Conservation (phyloP, 495 filamentous ascomycete species). For the Lophiotrema nucula region DNA sequence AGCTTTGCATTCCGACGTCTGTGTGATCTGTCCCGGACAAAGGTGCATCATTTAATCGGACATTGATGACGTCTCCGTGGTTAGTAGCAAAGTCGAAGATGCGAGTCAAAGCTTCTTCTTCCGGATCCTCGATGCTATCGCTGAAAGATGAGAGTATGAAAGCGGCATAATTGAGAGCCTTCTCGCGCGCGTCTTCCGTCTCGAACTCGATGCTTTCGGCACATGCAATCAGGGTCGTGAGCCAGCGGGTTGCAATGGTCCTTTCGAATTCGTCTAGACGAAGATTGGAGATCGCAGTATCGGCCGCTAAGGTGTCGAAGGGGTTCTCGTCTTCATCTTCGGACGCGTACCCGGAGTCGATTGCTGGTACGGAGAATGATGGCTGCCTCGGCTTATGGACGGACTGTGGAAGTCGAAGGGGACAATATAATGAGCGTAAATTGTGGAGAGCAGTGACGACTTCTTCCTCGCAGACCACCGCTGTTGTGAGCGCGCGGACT, state of each 20-base stretch:
- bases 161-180: conserved; percentile 16
- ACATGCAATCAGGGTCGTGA: conserved; percentile 15
- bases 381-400: neutral
- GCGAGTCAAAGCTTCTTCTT: conserved; percentile 5
- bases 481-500: neutral
- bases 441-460: conserved; percentile 12
- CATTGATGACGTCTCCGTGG: neutral
- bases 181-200: conserved; percentile 4
- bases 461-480: neutral
- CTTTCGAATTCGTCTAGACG: conserved; percentile 21
- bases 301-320: neutral
- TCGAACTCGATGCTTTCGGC: conserved; percentile 6
- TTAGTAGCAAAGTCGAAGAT: conserved; percentile 11
- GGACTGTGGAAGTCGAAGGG: conserved; percentile 8
- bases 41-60: conserved; percentile 23
- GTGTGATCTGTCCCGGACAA: conserved; percentile 30
- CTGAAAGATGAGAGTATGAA: conserved; percentile 20
- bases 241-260: conserved; percentile 16
- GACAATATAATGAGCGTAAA: conserved; percentile 13
- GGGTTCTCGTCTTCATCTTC: conserved; percentile 12
- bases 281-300: neutral
- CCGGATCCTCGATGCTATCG: neutral
- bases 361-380: neutral
- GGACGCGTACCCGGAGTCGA: conserved; percentile 27
- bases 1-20: conserved; percentile 26